Base-by-base conservation (phyloP, 192 early-diverging fungal species). In the Paraglomus brasilianum region DNA sequence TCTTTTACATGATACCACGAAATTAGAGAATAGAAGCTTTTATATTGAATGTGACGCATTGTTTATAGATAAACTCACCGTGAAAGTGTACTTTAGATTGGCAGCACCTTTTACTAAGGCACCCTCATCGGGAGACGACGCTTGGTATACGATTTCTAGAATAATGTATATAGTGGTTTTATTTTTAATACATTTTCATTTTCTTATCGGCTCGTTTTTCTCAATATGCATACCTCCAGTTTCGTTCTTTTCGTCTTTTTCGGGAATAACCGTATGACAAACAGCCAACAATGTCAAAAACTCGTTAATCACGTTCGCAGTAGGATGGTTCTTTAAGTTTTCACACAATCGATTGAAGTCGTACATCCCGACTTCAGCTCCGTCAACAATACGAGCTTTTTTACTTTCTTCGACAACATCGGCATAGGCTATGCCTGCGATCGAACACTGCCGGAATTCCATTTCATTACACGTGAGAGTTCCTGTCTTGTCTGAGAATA, bases 191-290 rank as follows among this genome's bases (percentile, higher is more conserved):
- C 47, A 10, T 48, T n/a, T 48, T 48, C 47, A 48, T 48, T 48
- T 48, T 48, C n/a, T 48, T 48, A 48, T 13, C 47, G 11, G 10
- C n/a, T 10, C 10, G 47, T 48, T 13, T 4, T n/a, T 51, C 36
- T 5, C 36, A 66, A 21, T 19, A 17, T 5, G n/a, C 52, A 42
- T 67, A 77, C 81, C 72, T 40, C 66, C 45, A 24, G 73, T 69
- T n/a, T n/a, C n/a, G 38, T 78, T 74, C 21, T 47, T 60, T 36
- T 84, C 83, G 15, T 80, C 73, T 47, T 75, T 66, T 77, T 98
- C 95, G 9, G 97, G 96, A 74, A 99, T 99, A 17, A 99, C 97
- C 5, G 97, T 99, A 73, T 99, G 97, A 77, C 97, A 99, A 7
- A 93, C 91, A 17, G 93, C 88, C 17, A 99, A 82, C 11, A 97